A percentile compares a stretch with the other conserved stretches of the same genome.
phyloP scores from a whole-genome alignment of 1,139 yeast genomes.

The Candida freyschussii region DNA sequence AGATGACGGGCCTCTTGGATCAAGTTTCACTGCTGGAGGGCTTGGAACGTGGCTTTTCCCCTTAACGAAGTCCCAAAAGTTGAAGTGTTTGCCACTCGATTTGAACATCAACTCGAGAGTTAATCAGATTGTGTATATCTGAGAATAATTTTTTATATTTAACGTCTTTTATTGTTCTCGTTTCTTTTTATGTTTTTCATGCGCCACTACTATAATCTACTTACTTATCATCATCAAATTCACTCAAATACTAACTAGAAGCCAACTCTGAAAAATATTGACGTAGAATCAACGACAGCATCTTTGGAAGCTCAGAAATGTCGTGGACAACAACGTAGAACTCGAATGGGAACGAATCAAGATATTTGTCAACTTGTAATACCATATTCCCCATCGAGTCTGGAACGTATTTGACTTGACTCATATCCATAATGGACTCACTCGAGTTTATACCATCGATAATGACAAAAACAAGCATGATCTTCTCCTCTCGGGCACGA shows the following conservation, averaged over 20 bases:
- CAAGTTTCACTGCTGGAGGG: constrained; percentile 1
- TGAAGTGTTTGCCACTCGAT: constrained; percentile 4
- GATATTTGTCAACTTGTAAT: constrained; percentile 74
- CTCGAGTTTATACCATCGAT: constrained; percentile 83
- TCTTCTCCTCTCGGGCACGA: constrained; percentile 84
- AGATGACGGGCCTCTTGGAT: constrained; percentile 10
- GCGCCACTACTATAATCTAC: not conserved
- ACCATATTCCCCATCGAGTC: constrained; percentile 67
- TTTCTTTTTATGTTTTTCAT: not conserved
- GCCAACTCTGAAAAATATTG: constrained; percentile 83
- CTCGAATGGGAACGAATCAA: constrained; percentile 95
- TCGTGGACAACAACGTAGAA: constrained; percentile 91
- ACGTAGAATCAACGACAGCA: constrained; percentile 82
- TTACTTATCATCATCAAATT: constrained; percentile 1
- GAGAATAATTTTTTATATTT: not conserved
- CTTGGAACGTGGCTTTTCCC: constrained; percentile 1
- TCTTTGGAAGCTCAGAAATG: constrained; percentile 84
- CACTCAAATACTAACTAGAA: constrained; percentile 18
- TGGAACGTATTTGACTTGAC: constrained; percentile 77
- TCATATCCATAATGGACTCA: constrained; percentile 92
- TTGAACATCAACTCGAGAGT: not conserved
- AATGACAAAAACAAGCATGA: constrained; percentile 93
- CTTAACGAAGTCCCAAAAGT: constrained; percentile 9
- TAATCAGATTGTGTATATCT: not conserved
- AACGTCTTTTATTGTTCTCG: constrained; percentile 3